Percentiles rank a stretch among this genome's conserved stretches.
These are phyloP conservation scores for Phytopythium mirpurense DNA, from an alignment of 352 stramenopile genomes.

Conservation along the genomic window DNA sequence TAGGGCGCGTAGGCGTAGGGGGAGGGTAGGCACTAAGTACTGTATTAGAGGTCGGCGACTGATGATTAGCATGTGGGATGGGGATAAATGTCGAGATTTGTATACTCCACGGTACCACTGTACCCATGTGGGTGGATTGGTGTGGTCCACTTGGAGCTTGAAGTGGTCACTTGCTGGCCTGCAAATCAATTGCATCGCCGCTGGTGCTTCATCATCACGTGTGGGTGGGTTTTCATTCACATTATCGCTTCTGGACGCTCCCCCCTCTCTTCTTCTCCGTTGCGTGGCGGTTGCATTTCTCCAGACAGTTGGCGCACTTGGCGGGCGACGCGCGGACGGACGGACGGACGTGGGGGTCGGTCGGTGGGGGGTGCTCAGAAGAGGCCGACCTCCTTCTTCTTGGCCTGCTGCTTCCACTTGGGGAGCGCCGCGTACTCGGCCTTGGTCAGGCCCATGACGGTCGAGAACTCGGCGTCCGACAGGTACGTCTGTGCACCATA, in stretches of 20 bases:
- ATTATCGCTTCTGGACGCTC: too few species aligned
- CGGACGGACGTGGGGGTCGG: too few species aligned
- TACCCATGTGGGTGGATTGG: too few species aligned
- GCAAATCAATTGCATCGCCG: too few species aligned
- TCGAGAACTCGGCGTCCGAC: constrained; percentile 70
- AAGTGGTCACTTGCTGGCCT: too few species aligned
- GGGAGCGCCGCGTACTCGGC: constrained; percentile 56
- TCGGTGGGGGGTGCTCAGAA: constrained; percentile 53
- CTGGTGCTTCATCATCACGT: background rate
- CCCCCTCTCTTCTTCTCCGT: too few species aligned
- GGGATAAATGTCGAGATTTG: too few species aligned
- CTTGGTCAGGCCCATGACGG: constrained; percentile 58
- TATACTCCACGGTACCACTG: too few species aligned
- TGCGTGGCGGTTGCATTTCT: background rate
- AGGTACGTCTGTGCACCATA: constrained; percentile 52
- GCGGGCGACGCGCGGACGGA: background rate
- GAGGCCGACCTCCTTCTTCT: constrained; percentile 84
- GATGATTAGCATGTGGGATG: too few species aligned
- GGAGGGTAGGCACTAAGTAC: too few species aligned
- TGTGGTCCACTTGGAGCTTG: background rate
- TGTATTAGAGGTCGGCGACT: too few species aligned
- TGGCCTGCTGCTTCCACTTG: constrained; percentile 85
- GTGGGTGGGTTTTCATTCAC: background rate
- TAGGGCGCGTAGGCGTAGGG: too few species aligned
- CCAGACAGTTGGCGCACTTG: background rate